Evolutionary conservation across 2,329 filamentous ascomycete species (phyloP).

Genomic region (Stagonosporopsis rhizophila): DNA sequence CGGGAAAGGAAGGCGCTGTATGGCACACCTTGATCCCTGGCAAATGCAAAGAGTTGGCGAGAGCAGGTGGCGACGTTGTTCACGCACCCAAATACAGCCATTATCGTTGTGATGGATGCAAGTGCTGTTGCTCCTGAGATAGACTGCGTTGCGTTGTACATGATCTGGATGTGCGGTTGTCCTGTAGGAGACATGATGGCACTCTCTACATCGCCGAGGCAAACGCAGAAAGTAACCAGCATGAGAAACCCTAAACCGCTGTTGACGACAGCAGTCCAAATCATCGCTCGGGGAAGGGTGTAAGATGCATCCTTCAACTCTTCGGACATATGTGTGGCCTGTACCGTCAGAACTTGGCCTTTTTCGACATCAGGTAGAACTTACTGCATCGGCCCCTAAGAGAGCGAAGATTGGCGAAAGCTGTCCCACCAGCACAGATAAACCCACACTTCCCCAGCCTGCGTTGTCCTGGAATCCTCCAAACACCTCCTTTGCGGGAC

Average conservation of each 20-base stretch:
- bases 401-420: slow-evolving; percentile 10
- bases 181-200: slow-evolving; percentile 1
- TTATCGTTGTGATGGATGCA: slow-evolving; percentile 34
- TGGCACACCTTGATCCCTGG: slow-evolving; percentile 37
- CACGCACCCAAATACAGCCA: slow-evolving; percentile 37
- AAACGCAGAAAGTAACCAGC: slow-evolving; percentile 25
- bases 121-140: slow-evolving; percentile 28
- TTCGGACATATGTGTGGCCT: slow-evolving; percentile 38
- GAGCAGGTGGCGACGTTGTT: slow-evolving; percentile 40
- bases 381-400: slow-evolving; percentile 29
- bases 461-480: slow-evolving; percentile 55
- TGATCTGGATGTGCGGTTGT: slow-evolving; percentile 11
- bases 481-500: slow-evolving; percentile 51
- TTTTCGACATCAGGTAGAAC: not conserved
- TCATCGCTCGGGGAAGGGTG: slow-evolving; percentile 51
- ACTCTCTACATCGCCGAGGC: slow-evolving; percentile 1
- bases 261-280: slow-evolving; percentile 40
- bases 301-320: slow-evolving; percentile 45
- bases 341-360: not conserved
- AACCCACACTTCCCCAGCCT: slow-evolving; percentile 40
- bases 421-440: slow-evolving; percentile 5
- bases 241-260: slow-evolving; percentile 33
- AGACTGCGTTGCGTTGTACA: slow-evolving; percentile 22
- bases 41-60: slow-evolving; percentile 46
- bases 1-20: slow-evolving; percentile 20